Percentiles rank a stretch among this genome's conserved stretches.
Evolutionary conservation across 1,284 basidiomycete genomes (phyloP).

Genomic region (Cerioporus squamosus): DNA sequence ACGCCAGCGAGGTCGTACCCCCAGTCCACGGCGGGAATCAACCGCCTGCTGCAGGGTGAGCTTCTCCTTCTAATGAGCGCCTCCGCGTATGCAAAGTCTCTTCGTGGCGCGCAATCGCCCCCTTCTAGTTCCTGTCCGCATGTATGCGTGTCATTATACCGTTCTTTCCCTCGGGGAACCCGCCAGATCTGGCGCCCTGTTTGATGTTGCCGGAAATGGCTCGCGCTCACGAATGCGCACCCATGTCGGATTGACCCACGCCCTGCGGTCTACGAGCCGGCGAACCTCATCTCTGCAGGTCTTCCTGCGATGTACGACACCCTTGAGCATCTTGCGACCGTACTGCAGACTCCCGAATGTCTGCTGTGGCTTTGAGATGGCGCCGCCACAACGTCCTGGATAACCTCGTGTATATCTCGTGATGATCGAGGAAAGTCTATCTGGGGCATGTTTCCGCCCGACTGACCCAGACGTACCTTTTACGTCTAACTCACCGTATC

Average conservation of each 20-base stretch:
- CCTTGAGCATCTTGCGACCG: background rate
- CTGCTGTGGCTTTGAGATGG: background rate
- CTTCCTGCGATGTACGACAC: too few species aligned
- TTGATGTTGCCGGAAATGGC: slow-evolving; percentile 16
- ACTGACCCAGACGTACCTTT: background rate
- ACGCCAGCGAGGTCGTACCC: background rate
- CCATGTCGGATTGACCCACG: background rate
- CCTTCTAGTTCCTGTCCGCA: slow-evolving; percentile 7
- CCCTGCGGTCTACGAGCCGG: background rate
- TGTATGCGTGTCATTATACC: slow-evolving; percentile 12
- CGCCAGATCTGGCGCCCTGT: slow-evolving; percentile 6
- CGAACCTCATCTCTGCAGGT: too few species aligned
- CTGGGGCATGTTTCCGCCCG: background rate
- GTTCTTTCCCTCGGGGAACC: background rate
- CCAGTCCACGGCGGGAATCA: slow-evolving; percentile 2
- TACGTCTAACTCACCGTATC: background rate
- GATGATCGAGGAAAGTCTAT: slow-evolving; percentile 5
- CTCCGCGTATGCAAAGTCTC: background rate
- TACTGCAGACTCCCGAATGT: background rate
- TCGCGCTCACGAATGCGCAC: background rate
- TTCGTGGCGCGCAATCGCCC: too few species aligned
- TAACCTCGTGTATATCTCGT: background rate
- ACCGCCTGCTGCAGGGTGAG: slow-evolving; percentile 15
- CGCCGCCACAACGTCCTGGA: background rate
- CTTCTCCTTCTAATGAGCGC: background rate